A percentile compares a stretch with the other conserved stretches of the same genome.
Evolutionary conservation across 169 alveolate genomes (phyloP).

Genomic region (Plasmodium cynomolgi): DNA sequence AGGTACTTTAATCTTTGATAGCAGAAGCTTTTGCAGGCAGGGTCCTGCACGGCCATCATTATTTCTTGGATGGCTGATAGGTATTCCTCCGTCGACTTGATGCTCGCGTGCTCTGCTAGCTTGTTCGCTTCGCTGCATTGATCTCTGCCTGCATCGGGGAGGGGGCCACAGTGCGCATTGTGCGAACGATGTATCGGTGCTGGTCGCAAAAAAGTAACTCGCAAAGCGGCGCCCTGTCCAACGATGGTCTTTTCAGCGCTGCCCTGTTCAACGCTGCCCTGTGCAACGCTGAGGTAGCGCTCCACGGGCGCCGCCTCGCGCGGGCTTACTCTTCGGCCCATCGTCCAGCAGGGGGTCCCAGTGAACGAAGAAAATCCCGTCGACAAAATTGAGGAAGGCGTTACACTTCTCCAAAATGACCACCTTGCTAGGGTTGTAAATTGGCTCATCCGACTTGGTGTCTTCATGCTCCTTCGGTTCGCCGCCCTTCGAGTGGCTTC

Average conservation of each 20-base stretch:
- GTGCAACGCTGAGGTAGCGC: not conserved
- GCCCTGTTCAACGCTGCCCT: not conserved
- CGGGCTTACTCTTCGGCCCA: slow-evolving; percentile 43
- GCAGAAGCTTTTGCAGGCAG: slow-evolving; percentile 82
- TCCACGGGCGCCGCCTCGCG: not conserved
- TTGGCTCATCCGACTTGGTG: slow-evolving; percentile 23
- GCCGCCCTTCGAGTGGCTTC: not conserved
- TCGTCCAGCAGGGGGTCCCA: slow-evolving; percentile 36
- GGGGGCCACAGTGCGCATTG: not conserved
- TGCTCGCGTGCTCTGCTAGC: not conserved
- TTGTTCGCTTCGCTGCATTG: slow-evolving; percentile 52
- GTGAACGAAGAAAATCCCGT: slow-evolving; percentile 56
- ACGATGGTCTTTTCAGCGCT: not conserved
- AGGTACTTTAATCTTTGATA: slow-evolving; percentile 80
- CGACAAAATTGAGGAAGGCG: slow-evolving; percentile 59
- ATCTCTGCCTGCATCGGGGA: not conserved
- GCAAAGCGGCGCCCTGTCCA: no score
- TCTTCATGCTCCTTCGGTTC: not conserved
- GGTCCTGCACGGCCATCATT: slow-evolving; percentile 71
- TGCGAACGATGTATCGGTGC: no score
- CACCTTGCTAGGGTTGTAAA: slow-evolving; percentile 48
- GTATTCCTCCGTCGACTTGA: slow-evolving; percentile 38
- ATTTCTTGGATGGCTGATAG: slow-evolving; percentile 23
- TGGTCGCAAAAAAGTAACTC: not conserved
- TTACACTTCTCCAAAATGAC: slow-evolving; percentile 43